Base-by-base conservation (phyloP, 176 grass and related monocot species). In the Bromus sterilis region DNA sequence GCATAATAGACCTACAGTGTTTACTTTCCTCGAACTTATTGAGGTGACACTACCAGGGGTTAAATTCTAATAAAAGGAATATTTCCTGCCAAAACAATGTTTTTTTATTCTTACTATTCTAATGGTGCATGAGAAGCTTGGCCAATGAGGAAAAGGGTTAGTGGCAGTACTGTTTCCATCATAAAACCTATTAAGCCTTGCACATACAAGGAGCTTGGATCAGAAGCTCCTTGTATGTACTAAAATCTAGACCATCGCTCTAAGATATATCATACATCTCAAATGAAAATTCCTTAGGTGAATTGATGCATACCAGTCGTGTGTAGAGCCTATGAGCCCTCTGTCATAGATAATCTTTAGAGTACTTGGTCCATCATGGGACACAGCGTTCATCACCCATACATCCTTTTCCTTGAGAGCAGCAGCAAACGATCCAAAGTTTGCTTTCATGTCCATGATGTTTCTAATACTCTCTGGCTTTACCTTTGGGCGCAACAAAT, bases 361-460 rank as follows among this genome's bases (percentile, higher is more conserved):
- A 59, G 90, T 98, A 88, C 88, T 98, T 66, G 87, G 89, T 56
- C 92, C 90, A 84, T 98, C 95, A 87, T 93, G 87, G 74, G 88
- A 71, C 55, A 98, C 88, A 71, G 91, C 90, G 86, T 94, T 98
- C 95, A 98, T 98, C 58, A 98, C 92, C 95, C 95, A 98, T 62
- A 88, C 90, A 76, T 89, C 88, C 75, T 93, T 93, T 65, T 93
- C 95, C 79, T 98, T 94, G 56, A 98, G 90, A 83, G 95, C 88
- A 73, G 95, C 90, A 72, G 92, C 81, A 87, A 98, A 98, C 85
- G 95, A 98, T 71, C 95, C 95, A 83, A 94, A 82, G 64, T 93
- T 92, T 78, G 95, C 92, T 85, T 98, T 98, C 95, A 98, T 98
- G 82, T 98, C 95, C 95, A 98, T 98, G 55, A 95, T 76, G 60